phyloP scores from a whole-genome alignment of 2,329 filamentous ascomycete species.

The Ophiocordyceps camponoti-leonardi region DNA sequence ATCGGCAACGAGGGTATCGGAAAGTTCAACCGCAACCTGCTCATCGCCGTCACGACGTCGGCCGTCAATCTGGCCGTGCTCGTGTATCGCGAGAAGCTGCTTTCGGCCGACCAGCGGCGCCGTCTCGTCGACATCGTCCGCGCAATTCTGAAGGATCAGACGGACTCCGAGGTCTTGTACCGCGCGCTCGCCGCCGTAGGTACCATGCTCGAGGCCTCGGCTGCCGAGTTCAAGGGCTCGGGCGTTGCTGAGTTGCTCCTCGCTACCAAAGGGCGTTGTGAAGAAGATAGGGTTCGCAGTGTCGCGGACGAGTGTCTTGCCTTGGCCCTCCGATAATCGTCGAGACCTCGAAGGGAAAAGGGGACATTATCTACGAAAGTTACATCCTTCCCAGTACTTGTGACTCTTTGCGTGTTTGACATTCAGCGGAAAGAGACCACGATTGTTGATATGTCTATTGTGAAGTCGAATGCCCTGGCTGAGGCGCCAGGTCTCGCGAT shows the following conservation, averaged over 20 bases:
- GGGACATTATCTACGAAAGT: not conserved
- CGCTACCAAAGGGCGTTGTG: constrained; percentile 22
- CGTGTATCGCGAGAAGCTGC: constrained; percentile 28
- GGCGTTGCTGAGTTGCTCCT: constrained; percentile 23
- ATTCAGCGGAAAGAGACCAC: no score
- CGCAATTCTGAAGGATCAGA: constrained; percentile 45
- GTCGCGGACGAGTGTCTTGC: constrained; percentile 28
- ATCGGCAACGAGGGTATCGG: constrained; percentile 35
- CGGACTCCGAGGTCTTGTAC: constrained; percentile 70
- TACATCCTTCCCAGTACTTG: not conserved
- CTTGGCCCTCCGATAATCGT: constrained; percentile 5
- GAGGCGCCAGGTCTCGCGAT: no score
- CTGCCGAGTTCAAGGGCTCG: constrained; percentile 23
- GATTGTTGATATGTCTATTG: no score
- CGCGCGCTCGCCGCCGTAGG: constrained; percentile 69
- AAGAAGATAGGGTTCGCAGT: constrained; percentile 29
- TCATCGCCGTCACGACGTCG: constrained; percentile 65
- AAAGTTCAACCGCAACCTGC: constrained; percentile 55
- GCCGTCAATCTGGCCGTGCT: constrained; percentile 76
- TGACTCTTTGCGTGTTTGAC: no score
- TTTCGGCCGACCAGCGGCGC: constrained; percentile 14
- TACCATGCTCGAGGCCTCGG: constrained; percentile 44
- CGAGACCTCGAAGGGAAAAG: not conserved
- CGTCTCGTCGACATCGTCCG: constrained; percentile 43
- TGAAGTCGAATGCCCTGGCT: no score